Conservation (phyloP, 2,329 filamentous ascomycete species). For the Calonectria hawksworthii region DNA sequence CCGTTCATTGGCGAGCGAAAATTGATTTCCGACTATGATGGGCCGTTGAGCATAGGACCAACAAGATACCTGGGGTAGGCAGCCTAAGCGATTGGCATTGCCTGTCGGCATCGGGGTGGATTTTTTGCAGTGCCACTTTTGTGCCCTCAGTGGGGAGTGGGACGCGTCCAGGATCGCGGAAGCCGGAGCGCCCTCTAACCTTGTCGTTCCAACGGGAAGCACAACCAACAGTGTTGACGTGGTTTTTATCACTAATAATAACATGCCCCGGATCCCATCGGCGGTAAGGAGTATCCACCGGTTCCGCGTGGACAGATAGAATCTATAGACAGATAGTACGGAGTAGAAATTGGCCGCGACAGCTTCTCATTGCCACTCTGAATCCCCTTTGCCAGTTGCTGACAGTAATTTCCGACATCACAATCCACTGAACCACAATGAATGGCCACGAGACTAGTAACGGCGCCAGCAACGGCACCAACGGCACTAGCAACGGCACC, state of each 20-base stretch:
- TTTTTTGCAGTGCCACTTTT: background rate
- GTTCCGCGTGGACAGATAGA: too few relatives aligned
- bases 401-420: background rate
- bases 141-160: slow-evolving; percentile 1
- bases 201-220: background rate
- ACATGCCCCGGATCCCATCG: background rate
- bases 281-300: background rate
- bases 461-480: background rate
- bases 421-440: background rate
- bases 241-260: slow-evolving; percentile 6
- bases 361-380: background rate
- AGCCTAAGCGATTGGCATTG: background rate
- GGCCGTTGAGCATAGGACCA: background rate
- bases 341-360: background rate
- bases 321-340: background rate
- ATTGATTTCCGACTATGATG: background rate
- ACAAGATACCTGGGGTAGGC: background rate
- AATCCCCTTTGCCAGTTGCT: background rate
- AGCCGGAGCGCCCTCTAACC: background rate
- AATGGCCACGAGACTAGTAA: background rate
- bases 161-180: background rate
- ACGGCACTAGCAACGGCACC: background rate
- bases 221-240: background rate
- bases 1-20: background rate
- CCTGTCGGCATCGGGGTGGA: background rate